Conservation (phyloP, 257 asterid genomes). For the Solanum ossicruentum region DNA sequence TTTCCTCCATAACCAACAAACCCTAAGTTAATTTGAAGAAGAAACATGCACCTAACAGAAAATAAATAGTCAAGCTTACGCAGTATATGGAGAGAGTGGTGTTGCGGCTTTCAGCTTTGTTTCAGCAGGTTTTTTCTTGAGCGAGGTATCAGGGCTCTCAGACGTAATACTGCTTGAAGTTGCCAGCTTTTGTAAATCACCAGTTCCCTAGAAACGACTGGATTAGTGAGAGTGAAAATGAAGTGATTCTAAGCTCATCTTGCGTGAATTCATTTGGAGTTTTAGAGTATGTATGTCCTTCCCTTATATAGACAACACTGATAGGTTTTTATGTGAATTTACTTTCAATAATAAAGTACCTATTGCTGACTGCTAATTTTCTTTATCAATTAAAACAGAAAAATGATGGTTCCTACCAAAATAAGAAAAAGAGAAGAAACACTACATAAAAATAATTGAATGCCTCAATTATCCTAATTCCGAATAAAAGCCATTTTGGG, state of each 20-base stretch:
- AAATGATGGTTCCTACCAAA: neutral
- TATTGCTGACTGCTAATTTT: neutral
- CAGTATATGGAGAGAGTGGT: conserved; percentile 56
- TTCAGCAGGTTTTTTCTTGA: conserved; percentile 23
- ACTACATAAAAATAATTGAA: neutral
- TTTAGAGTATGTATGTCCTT: neutral
- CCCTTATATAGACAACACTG: neutral
- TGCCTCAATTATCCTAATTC: neutral
- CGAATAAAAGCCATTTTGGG: neutral
- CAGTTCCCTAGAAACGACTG: conserved; percentile 27
- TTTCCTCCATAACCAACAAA: no score
- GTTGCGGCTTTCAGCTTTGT: conserved; percentile 20
- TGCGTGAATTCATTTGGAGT: neutral
- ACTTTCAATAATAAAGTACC: neutral
- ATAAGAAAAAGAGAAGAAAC: neutral
- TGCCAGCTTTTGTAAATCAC: conserved; percentile 17
- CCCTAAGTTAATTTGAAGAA: neutral
- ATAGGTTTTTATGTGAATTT: neutral
- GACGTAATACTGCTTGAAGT: conserved; percentile 12
- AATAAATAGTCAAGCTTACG: conserved; percentile 33
- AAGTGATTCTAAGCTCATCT: neutral
- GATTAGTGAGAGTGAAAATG: neutral
- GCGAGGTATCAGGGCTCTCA: conserved; percentile 4
- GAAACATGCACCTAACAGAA: neutral
- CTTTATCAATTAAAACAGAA: neutral